These are phyloP conservation scores for Leccinum olivaceopallidum DNA, from an alignment of 768 basidiomycete species.

Conservation along the genomic window DNA sequence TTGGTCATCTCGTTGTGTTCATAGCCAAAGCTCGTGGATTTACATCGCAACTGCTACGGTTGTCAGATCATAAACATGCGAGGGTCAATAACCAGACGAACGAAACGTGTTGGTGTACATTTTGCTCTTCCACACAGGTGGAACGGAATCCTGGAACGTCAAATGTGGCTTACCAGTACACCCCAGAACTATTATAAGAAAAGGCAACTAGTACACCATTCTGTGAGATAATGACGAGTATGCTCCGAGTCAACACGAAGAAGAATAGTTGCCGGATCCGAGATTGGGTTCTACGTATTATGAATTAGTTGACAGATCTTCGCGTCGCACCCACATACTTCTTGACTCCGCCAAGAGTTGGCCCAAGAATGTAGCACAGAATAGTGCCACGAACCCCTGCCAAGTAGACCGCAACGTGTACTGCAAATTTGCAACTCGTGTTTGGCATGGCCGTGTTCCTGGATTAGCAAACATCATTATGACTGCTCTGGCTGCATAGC, in stretches of 20 bases:
- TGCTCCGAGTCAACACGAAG: conserved; percentile 13
- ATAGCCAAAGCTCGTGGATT: too few relatives aligned
- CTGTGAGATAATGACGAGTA: conserved; percentile 16
- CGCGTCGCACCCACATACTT: background rate
- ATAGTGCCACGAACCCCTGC: conserved; percentile 7
- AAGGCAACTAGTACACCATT: background rate
- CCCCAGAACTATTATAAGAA: background rate
- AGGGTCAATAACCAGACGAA: too few relatives aligned
- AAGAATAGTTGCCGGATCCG: conserved; percentile 9
- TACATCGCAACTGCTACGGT: too few relatives aligned
- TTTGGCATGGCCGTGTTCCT: background rate
- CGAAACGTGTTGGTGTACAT: background rate
- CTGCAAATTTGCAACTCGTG: background rate
- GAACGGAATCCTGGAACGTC: too few relatives aligned
- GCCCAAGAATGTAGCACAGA: conserved; percentile 13
- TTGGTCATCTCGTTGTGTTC: too few relatives aligned
- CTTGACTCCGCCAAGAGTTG: conserved; percentile 5
- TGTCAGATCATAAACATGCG: too few relatives aligned
- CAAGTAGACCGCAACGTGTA: background rate
- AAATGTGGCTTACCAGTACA: conserved; percentile 11
- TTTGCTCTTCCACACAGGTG: too few relatives aligned
- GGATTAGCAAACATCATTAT: too few relatives aligned
- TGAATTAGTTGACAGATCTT: background rate
- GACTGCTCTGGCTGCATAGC: background rate
- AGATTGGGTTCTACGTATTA: conserved; percentile 3